Base-by-base conservation (phyloP, 257 asterid genomes). In the Ballota nigra region DNA sequence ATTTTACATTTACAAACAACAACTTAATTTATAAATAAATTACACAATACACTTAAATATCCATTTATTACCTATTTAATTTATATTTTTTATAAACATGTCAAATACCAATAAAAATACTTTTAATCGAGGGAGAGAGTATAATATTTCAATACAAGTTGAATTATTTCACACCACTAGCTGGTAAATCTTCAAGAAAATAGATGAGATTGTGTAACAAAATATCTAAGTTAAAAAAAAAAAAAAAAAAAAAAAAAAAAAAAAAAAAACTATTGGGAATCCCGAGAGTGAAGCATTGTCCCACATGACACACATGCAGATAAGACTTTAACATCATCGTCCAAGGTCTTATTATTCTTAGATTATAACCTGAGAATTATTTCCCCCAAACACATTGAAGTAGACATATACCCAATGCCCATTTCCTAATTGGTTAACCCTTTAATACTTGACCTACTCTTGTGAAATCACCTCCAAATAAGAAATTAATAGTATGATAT, bases 241-340 rank as follows among this genome's bases (percentile, higher is more conserved):
- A n/a, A n/a, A n/a, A n/a, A n/a, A n/a, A n/a, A 26, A 3, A 26
- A 1, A 1, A 26, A 23, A 20, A 66, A 73, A 77, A 82, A 1
- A 26, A 1, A 26, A 1, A 26, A 72, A 63, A 84, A 78, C 57
- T 67, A 23, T 5, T 66, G 72, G 82, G 79, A 80, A 78, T 77
- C 82, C 78, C 79, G n/a, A 62, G 73, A 70, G 38, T 23, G 51
- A 63, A 70, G 62, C 53, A 76, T 40, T 77, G 87, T 71, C 83
- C 83, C 86, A 76, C 84, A 69, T 73, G 81, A 72, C 40, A 69
- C 71, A 65, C 74, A 57, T 74, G 77, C 47, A 69, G 79, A 78
- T 74, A 70, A 75, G 80, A 75, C 80, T 80, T 45, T 23, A 23
- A 56, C 76, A 69, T 59, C 59, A 56, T 70, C 40, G 7, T 22